Conservation (phyloP, 148 eudicot genomes). For the Silene latifolia region DNA sequence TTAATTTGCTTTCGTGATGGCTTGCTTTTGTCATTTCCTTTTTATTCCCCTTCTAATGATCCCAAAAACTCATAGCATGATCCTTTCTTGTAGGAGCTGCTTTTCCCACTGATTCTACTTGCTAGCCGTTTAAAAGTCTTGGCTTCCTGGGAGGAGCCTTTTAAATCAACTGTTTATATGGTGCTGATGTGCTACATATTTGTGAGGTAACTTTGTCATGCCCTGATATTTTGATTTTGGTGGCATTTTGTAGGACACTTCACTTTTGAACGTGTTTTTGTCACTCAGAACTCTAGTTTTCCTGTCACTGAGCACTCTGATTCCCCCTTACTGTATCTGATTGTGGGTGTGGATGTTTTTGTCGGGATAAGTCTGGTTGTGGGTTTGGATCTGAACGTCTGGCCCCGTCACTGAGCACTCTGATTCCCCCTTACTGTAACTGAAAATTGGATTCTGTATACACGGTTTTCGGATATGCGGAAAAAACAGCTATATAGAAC, state of each 20-base stretch:
- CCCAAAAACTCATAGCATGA: background rate
- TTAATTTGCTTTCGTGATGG: background rate
- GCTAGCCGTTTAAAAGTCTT: slow-evolving; percentile 37
- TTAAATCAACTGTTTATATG: slow-evolving; percentile 53
- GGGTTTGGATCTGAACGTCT: too few species aligned
- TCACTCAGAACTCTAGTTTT: too few species aligned
- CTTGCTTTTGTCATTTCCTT: background rate
- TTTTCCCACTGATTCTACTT: slow-evolving; percentile 47
- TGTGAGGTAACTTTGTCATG: slow-evolving; percentile 36
- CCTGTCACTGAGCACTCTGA: too few species aligned
- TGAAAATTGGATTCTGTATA: too few species aligned
- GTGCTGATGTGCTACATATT: slow-evolving; percentile 47
- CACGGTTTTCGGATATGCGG: too few species aligned
- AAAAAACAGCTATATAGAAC: too few species aligned
- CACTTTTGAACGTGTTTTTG: background rate
- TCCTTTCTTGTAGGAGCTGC: slow-evolving; percentile 54
- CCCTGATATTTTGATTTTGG: background rate
- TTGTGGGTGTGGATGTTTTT: too few species aligned
- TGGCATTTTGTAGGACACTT: background rate
- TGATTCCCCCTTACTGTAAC: too few species aligned
- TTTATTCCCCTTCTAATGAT: background rate
- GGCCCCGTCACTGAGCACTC: too few species aligned
- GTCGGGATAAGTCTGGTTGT: too few species aligned
- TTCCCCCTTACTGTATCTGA: too few species aligned
- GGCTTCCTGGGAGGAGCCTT: slow-evolving; percentile 79